Evolutionary conservation across 805 yeast species (phyloP).

Genomic region (Suhomyces prunicola): DNA sequence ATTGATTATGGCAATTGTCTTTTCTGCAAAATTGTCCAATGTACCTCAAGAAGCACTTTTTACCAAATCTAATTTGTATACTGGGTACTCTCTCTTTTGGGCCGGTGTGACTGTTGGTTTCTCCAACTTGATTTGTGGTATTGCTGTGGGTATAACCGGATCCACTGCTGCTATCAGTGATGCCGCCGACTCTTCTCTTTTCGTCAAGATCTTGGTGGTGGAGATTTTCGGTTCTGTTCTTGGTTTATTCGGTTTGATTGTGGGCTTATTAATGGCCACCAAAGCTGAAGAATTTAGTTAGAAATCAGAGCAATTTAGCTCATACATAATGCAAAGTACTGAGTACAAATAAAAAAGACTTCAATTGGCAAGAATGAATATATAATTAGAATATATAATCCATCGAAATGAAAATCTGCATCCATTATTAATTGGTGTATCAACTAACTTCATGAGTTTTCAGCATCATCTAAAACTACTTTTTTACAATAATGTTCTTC

Average conservation of each 20-base stretch:
- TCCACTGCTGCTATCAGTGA: constrained; percentile 98
- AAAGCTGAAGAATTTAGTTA: constrained; percentile 85
- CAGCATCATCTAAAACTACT: not conserved
- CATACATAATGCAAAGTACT: not conserved
- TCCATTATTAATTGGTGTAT: not conserved
- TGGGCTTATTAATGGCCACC: constrained; percentile 95
- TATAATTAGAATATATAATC: not conserved
- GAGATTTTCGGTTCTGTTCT: constrained; percentile 97
- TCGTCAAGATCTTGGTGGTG: constrained; percentile 92
- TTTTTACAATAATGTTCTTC: too few species aligned
- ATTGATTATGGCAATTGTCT: constrained; percentile 94
- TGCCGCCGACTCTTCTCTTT: constrained; percentile 93
- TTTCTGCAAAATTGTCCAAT: constrained; percentile 78
- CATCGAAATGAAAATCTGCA: not conserved
- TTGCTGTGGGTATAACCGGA: constrained; percentile 96
- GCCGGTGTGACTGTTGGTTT: constrained; percentile 96
- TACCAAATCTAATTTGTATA: constrained; percentile 83
- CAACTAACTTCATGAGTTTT: not conserved
- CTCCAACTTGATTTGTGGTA: constrained; percentile 91
- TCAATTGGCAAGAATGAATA: not conserved
- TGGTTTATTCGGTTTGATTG: constrained; percentile 94
- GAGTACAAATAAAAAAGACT: not conserved
- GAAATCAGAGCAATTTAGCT: constrained; percentile 5
- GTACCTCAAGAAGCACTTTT: constrained; percentile 62
- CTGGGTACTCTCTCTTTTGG: constrained; percentile 96